These are phyloP conservation scores for Colletotrichum orchidophilum DNA, from an alignment of 2,329 filamentous ascomycete species.

Conservation along the genomic window DNA sequence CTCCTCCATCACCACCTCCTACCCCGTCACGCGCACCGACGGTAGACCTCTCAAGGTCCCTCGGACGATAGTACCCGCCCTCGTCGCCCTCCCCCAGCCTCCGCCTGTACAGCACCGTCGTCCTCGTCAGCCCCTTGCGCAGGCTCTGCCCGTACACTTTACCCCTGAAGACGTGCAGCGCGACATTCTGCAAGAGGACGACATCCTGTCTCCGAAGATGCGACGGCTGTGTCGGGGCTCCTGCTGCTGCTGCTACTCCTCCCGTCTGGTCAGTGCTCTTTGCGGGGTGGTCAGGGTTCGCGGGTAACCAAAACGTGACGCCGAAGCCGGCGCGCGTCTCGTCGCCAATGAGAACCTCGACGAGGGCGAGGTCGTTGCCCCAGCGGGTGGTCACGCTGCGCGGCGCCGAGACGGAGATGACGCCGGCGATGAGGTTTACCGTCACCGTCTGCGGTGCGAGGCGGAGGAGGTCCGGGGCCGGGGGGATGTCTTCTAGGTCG, in stretches of 20 bases:
- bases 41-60: conserved; percentile 51
- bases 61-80: conserved; percentile 65
- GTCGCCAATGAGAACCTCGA: conserved; percentile 85
- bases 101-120: conserved; percentile 72
- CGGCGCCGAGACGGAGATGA: conserved; percentile 76
- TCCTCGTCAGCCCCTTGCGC: conserved; percentile 73
- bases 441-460: conserved; percentile 85
- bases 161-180: conserved; percentile 76
- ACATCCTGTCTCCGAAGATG: conserved; percentile 76
- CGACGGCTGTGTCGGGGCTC: background rate
- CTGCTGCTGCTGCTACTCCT: background rate
- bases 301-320: conserved; percentile 83
- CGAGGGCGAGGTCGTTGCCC: conserved; percentile 69
- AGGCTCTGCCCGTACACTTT: conserved; percentile 88
- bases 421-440: conserved; percentile 81
- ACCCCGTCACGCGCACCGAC: no score
- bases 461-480: conserved; percentile 68
- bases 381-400: conserved; percentile 75
- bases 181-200: conserved; percentile 81
- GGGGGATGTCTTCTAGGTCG: conserved; percentile 76
- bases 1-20: conserved; percentile 4
- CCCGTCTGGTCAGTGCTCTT: conserved; percentile 21
- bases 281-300: conserved; percentile 39
- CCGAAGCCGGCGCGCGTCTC: conserved; percentile 84
- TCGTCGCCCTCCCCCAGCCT: conserved; percentile 60